Evolutionary conservation across 768 basidiomycete species (phyloP), one percentile per base, ranked within the genome.

Genomic region (Lyophyllum decastes): DNA sequence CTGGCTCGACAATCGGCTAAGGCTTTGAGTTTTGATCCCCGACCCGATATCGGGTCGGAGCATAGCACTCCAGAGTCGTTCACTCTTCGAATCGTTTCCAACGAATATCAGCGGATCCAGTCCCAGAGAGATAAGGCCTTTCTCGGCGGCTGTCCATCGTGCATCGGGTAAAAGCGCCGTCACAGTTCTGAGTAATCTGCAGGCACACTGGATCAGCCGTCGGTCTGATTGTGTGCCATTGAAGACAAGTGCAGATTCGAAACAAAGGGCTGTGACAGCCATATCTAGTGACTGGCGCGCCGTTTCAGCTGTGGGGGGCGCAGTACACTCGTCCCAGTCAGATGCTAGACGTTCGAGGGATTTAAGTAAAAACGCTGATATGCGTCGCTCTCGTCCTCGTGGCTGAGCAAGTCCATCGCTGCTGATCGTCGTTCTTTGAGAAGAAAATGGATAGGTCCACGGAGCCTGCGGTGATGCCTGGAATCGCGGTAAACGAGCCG

Each of bases 261-360:
- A 95, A 34, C 77, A 76, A 2, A 97, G 71, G 2, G 87, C 82
- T 1, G 77, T 74, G 8, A 92, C 76, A 5, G 86, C 83, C 27
- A 88, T 70, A 67, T 98, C 94, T 52, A 97, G 64, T 4, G 83
- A 77, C 27, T 80, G 78, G 21, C 93, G 85, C 4, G 87, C 79
- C 46, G 77, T 79, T 67, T 92, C 92, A 0, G 83, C 84, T 7
- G 82, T 83, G 22, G 79, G 77, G 57, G 76, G 75, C 12, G 63
- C 73, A 21, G 70, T 72, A 24, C 68, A 68, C 7, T 66, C 71
- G 41, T 84, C 82, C 84, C 84, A 85, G 41, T 83, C 81, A 1
- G 60, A 59, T 22, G 64, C 49, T 16, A 87, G 66, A 2, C 78
- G 71, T 49, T 89, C 86, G 22, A 93, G 73, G 2, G 80, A 76